Evolutionary conservation across 169 alveolate genomes (phyloP).

Genomic region (Eimeria zaria): DNA sequence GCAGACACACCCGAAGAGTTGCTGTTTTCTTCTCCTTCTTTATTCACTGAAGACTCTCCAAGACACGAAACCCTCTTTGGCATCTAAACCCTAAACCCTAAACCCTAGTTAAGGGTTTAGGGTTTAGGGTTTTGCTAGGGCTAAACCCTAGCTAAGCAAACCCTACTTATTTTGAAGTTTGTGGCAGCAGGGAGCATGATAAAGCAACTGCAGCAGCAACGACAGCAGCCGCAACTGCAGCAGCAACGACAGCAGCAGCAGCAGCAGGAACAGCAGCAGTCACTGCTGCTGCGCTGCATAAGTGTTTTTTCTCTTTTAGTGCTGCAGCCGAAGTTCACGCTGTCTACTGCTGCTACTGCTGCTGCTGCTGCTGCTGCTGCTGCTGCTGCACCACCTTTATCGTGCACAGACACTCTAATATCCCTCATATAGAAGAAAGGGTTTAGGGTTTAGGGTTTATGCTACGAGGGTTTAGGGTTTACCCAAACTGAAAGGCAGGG

Average conservation of each 20-base stretch:
- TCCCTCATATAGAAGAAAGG: too few relatives aligned
- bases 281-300: background rate
- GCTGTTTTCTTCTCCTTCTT: conserved; percentile 42
- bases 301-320: background rate
- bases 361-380: background rate
- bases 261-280: background rate
- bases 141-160: too few relatives aligned
- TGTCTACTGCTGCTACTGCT: background rate
- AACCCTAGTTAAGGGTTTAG: conserved; percentile 17
- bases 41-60: background rate
- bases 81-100: conserved; percentile 18
- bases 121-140: too few relatives aligned
- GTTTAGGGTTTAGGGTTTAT: background rate
- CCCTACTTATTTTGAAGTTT: too few relatives aligned
- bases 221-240: conserved; percentile 17
- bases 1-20: conserved; percentile 14
- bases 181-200: background rate
- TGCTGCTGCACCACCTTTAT: too few relatives aligned
- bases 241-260: background rate
- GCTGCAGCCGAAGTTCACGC: background rate
- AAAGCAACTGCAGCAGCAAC: background rate
- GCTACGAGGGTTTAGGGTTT: background rate
- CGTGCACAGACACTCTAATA: too few relatives aligned
- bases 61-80: background rate
- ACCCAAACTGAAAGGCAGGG: too few relatives aligned